Evolutionary conservation across 768 basidiomycete species (phyloP).

Genomic region (Boletus fagicola): DNA sequence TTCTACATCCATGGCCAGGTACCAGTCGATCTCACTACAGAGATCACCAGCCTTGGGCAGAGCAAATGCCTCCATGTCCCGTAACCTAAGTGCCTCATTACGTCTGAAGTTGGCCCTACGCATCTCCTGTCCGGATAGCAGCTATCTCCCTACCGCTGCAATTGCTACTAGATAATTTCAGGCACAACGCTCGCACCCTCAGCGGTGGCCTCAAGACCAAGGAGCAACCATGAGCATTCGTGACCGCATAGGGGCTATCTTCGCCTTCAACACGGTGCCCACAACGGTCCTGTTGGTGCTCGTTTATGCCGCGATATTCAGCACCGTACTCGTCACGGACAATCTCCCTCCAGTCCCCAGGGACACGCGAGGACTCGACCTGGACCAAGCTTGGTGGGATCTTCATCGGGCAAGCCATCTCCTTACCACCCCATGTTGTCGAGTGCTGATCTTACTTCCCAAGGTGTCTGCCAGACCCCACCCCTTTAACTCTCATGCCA

Average conservation of each 20-base stretch:
- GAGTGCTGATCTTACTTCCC: not conserved
- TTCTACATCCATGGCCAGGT: too few species aligned
- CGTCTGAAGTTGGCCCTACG: not conserved
- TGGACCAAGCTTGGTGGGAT: constrained; percentile 57
- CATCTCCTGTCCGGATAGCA: not conserved
- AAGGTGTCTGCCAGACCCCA: constrained; percentile 70
- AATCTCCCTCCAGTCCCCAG: constrained; percentile 44
- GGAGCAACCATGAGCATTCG: constrained; percentile 25
- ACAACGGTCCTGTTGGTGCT: constrained; percentile 46
- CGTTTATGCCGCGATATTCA: constrained; percentile 49
- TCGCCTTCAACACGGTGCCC: constrained; percentile 42
- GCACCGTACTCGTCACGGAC: constrained; percentile 48
- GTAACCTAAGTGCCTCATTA: too few species aligned
- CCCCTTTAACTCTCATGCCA: constrained; percentile 75
- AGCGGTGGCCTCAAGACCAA: not conserved
- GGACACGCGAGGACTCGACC: constrained; percentile 43
- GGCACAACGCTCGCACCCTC: not conserved
- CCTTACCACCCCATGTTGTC: not conserved
- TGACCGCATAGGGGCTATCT: constrained; percentile 21
- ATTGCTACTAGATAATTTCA: not conserved
- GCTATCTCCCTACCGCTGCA: not conserved
- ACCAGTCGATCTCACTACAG: too few species aligned
- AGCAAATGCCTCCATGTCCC: too few species aligned
- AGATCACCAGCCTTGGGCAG: too few species aligned
- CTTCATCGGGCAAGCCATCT: constrained; percentile 46